Conservation (phyloP, 331 rosid genomes). For the Phaseolus coccineus region DNA sequence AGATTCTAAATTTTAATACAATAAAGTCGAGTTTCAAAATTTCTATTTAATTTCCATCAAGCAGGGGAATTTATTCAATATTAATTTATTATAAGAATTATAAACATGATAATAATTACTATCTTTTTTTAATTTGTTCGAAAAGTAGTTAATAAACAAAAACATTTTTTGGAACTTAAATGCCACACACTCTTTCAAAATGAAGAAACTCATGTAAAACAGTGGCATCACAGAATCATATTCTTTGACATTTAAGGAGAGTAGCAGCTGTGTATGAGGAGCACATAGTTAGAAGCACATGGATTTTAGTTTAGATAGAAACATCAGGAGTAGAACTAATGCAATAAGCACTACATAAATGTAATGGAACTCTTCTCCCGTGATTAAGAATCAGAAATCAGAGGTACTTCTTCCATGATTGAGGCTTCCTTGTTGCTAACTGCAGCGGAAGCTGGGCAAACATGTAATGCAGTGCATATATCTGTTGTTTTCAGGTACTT, state of each 20-base stretch:
- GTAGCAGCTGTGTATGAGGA: background rate
- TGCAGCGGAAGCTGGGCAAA: slow-evolving; percentile 54
- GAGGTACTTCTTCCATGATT: slow-evolving; percentile 26
- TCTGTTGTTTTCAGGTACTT: slow-evolving; percentile 71
- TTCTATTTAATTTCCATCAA: too few species aligned
- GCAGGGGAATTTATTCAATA: too few species aligned
- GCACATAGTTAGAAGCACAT: background rate
- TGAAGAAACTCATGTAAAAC: background rate
- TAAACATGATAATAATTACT: background rate
- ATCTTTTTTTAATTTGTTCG: background rate
- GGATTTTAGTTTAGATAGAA: background rate
- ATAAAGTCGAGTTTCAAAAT: too few species aligned
- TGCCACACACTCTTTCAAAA: background rate
- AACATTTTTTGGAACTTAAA: background rate
- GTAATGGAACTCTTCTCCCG: slow-evolving; percentile 33
- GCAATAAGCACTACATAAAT: slow-evolving; percentile 10
- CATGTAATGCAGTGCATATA: slow-evolving; percentile 73
- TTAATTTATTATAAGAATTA: too few species aligned
- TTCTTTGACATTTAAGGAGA: background rate
- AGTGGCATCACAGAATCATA: background rate
- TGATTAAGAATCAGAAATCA: slow-evolving; percentile 58
- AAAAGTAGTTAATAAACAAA: background rate
- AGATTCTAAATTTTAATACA: too few species aligned
- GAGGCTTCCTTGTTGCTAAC: slow-evolving; percentile 39
- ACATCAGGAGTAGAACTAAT: background rate